Base-by-base conservation (phyloP, 2,329 filamentous ascomycete genomes). In the Penicillium sp. region DNA sequence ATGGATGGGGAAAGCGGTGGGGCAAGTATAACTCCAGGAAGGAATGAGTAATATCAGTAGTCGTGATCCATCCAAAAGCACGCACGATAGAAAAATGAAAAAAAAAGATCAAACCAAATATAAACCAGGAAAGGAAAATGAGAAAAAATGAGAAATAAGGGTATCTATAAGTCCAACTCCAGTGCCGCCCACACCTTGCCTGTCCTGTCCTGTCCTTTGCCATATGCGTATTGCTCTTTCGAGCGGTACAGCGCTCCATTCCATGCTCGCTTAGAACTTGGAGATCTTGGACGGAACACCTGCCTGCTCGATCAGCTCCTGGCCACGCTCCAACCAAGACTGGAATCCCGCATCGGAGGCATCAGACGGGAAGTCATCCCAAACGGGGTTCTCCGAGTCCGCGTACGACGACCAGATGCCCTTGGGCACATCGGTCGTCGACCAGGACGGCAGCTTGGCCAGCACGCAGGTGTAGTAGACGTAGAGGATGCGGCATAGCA, bases 391-490 rank as follows among this genome's bases (percentile, higher is more conserved):
- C 57, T 76, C 72, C 7, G 78, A 74, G 66, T 81, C 79, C 7
- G 79, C 76, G 61, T 81, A 81, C 5, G 70, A 74, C 10, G 77
- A 80, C 73, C 73, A 78, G 10, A 76, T 70, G 6, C 77, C 79
- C 62, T 79, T 78, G 26, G 77, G 74, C 15, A 75, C 73, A 56
- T 76, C 73, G 4, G 73, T 62, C 1, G 67, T 69, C 4, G 71
- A 75, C 76, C 78, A 80, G 0, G 78, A 76, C 0, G 76, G 78
- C 17, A 81, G 65, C 61, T 80, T 80, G 17, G 78, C 76, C 38
- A 78, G 67, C 2, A 80, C 76, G 55, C 75, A 78, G 24, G 78
- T 81, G 63, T 80, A 82, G 68, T 81, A 82, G 47, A 81, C 80
- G 60, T 82, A 82, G 8, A 82, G 73, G 45, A 81, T 78, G 49